Base-by-base conservation (phyloP, 306 rosid genomes). In the Fragaria iinumae region DNA sequence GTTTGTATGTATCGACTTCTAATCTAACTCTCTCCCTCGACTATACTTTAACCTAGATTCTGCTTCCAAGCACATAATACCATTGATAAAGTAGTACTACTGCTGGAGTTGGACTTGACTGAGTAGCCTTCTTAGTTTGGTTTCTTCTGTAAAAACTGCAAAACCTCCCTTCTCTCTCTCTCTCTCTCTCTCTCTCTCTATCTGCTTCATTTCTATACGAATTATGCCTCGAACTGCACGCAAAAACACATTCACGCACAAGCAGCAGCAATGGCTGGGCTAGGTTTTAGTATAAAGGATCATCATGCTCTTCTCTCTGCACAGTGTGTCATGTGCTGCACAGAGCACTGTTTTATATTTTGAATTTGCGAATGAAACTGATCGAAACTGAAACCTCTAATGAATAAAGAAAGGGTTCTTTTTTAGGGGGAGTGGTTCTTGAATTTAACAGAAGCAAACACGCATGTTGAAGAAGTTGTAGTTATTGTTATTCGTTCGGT, bases 21-120 rank as follows among this genome's bases (percentile, higher is more conserved):
- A 63, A 6, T 16, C 68, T 5, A 59, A 59, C 18, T 63, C 43
- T 32, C 39, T 80, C 85, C 70, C 70, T 78, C 66, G 4, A 23
- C 10, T 43, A 8, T 29, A 13, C 67, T 14, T 62, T 29, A 29
- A 62, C 68, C 47, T 17, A 65, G 69, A 34, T 65, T 65, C 69
- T 17, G 20, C 23, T 34, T 65, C 47, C 69, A 65, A 36, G 38
- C 69, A 7, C 69, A 65, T 17, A 36, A 18, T 1, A 65, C 69
- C 44, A 65, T 36, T 18, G 12, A 32, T 34, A 64, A 64, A 64
- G 44, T 64, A 34, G 69, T 16, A 64, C 47, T 65, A 17, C 25
- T 38, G 69, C 47, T 65, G 25, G 69, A 65, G 47, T 65, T 65
- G 47, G 69, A 36, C 69, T 65, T 65, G 27, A 65, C 47, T 18